Base-by-base conservation (phyloP, 805 yeast species). In the Ogataea philodendri region DNA sequence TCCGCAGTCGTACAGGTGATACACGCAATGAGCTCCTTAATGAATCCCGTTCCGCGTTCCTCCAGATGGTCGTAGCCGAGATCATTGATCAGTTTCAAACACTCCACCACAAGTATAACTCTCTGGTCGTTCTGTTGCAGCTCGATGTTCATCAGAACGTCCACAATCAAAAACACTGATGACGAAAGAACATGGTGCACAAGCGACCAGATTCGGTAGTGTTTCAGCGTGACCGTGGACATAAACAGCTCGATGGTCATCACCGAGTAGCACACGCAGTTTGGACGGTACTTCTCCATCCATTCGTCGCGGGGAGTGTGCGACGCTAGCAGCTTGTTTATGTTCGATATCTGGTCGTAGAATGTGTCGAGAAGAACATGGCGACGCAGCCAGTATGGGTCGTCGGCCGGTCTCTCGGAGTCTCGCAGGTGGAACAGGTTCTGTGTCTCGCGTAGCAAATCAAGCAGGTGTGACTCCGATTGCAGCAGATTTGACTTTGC, bases 31-130 rank as follows among this genome's bases (percentile, higher is more conserved):
- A 34, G 17, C 4, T 27, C 27, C 4, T 22, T 20, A 9, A 34
- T 22, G 18, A 34, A 10, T 5, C 28, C 32, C 3, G 27, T 15
- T 22, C 37, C 37, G 21, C 37, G 15, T 7, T 22, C 37, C 9
- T 24, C 13, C 21, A 34, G 8, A 22, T 34, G 32, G 15, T 20
- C 37, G 20, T 34, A 34, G 5, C 37, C 37, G 9, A 34, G n/a
- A 8, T 22, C 13, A 16, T 26, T 15, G 13, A 22, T n/a, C 7
- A 21, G 14, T 17, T 34, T 20, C 22, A 34, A 11, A 23, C 30
- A 34, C 13, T 34, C 23, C 8, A 16, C 22, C 15, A 34, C 37
- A 5, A 34, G 27, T 7, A 26, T 14, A 5, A 34, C 18, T 8
- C 37, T 22, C 22, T 34, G 26, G 17, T 34, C 37, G 22, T 22